Evolutionary conservation across 352 stramenopile species (phyloP).

Genomic region (Detonula confervacea): DNA sequence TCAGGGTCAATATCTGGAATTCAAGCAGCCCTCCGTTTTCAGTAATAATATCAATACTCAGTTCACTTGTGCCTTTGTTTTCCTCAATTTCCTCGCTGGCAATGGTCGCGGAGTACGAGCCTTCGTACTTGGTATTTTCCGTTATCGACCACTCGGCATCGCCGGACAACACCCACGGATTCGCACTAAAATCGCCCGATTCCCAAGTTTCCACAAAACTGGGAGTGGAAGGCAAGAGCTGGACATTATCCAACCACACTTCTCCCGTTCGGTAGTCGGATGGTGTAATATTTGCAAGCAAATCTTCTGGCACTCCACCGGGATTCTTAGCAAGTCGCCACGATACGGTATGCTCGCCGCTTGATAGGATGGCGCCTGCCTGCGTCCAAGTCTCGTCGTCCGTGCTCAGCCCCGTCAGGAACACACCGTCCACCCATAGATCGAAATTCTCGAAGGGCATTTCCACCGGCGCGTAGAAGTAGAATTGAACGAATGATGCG

Average conservation of each 20-base stretch:
- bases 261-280: slow-evolving; percentile 39
- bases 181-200: slow-evolving; percentile 41
- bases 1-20: slow-evolving; percentile 27
- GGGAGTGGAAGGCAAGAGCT: slow-evolving; percentile 29
- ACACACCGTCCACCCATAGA: slow-evolving; percentile 47
- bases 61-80: slow-evolving; percentile 22
- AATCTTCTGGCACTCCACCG: slow-evolving; percentile 31
- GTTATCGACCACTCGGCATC: slow-evolving; percentile 51
- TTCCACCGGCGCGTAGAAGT: slow-evolving; percentile 42
- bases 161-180: slow-evolving; percentile 45
- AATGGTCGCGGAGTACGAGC: slow-evolving; percentile 37
- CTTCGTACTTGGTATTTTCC: slow-evolving; percentile 28
- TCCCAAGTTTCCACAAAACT: slow-evolving; percentile 48
- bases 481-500: slow-evolving; percentile 51
- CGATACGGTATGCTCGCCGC: slow-evolving; percentile 44
- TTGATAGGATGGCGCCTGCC: slow-evolving; percentile 43
- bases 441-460: slow-evolving; percentile 54
- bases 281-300: slow-evolving; percentile 16
- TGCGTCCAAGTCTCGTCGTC: slow-evolving; percentile 30
- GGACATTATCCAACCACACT: slow-evolving; percentile 57
- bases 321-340: slow-evolving; percentile 56
- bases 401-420: slow-evolving; percentile 38
- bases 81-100: slow-evolving; percentile 26
- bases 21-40: slow-evolving; percentile 40
- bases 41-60: slow-evolving; percentile 60